A percentile compares a stretch with the other conserved stretches of the same genome.
These are phyloP conservation scores for Aureobasidium sp. DNA, from an alignment of 2,329 filamentous ascomycete genomes.

Conservation along the genomic window DNA sequence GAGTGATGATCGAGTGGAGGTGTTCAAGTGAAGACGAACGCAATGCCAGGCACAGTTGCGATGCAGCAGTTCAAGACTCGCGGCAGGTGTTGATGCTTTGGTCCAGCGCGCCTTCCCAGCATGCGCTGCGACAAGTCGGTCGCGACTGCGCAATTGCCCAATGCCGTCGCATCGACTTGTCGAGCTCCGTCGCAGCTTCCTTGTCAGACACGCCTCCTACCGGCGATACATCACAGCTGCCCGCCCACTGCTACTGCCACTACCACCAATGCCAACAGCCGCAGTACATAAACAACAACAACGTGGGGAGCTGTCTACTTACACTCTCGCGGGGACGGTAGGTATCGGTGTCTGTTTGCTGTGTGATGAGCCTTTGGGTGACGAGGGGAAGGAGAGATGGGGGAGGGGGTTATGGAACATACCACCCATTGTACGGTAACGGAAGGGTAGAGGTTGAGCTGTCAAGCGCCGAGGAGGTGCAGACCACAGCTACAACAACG, in stretches of 20 bases:
- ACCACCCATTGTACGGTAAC: slow-evolving; percentile 16
- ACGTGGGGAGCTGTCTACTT: slow-evolving; percentile 18
- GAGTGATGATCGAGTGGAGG: neutral
- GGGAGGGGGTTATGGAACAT: slow-evolving; percentile 15
- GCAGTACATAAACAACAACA: slow-evolving; percentile 3
- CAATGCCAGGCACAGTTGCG: neutral
- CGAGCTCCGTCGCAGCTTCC: slow-evolving; percentile 12
- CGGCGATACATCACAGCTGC: neutral
- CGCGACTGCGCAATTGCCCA: neutral
- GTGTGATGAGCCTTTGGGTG: slow-evolving; percentile 13
- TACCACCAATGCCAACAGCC: slow-evolving; percentile 4
- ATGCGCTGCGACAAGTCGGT: neutral
- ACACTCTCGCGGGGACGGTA: slow-evolving; percentile 27
- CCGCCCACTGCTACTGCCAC: neutral
- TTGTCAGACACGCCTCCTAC: neutral
- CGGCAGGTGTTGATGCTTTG: neutral
- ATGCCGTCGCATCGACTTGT: neutral
- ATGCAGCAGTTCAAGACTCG: slow-evolving; percentile 4
- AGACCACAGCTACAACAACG: slow-evolving; percentile 14
- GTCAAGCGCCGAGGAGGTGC: slow-evolving; percentile 14
- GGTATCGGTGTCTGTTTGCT: slow-evolving; percentile 22
- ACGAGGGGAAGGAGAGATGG: slow-evolving; percentile 15
- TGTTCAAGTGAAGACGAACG: neutral
- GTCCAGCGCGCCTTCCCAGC: slow-evolving; percentile 9
- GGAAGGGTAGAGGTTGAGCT: slow-evolving; percentile 15